Percentiles rank a stretch among this genome's conserved stretches.
Conservation (phyloP, 2,329 filamentous ascomycete species). For the Rhynchosporium graminicola region DNA sequence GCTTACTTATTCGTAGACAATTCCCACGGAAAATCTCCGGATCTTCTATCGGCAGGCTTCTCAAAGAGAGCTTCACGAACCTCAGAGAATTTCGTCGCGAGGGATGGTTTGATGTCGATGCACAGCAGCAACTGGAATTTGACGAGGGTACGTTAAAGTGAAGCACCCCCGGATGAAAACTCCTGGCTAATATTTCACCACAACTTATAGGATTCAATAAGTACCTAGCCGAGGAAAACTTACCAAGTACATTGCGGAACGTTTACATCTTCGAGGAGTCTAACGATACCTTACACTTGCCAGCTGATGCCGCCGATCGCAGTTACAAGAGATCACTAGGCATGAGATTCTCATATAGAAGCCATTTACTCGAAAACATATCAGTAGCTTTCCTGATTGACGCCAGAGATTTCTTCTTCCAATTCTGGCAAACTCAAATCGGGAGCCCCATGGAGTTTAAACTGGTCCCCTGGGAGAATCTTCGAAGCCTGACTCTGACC, state of each 20-base stretch:
- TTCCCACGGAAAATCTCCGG: conserved; percentile 29
- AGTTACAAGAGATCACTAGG: neutral
- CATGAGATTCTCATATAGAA: neutral
- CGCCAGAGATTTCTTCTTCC: conserved; percentile 12
- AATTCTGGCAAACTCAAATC: conserved; percentile 7
- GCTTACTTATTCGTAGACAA: conserved; percentile 28
- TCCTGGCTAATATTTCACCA: conserved; percentile 11
- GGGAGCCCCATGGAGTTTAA: neutral
- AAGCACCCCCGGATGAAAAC: neutral
- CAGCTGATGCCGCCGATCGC: neutral
- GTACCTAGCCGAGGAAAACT: conserved; percentile 10
- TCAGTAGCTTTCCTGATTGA: conserved; percentile 17
- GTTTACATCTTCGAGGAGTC: conserved; percentile 26
- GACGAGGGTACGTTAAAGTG: conserved; percentile 25
- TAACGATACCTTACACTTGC: conserved; percentile 21
- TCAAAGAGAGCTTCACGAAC: conserved; percentile 23
- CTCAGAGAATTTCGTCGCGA: conserved; percentile 26
- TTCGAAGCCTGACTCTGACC: conserved; percentile 15
- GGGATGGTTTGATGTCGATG: conserved; percentile 27
- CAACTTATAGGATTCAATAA: neutral
- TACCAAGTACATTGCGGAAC: conserved; percentile 24
- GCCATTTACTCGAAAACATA: conserved; percentile 16
- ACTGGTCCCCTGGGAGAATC: conserved; percentile 14
- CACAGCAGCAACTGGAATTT: conserved; percentile 26
- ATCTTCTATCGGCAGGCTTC: conserved; percentile 23